Conservation (phyloP, 2,329 filamentous ascomycete genomes). For the Sarocladium kiliense region DNA sequence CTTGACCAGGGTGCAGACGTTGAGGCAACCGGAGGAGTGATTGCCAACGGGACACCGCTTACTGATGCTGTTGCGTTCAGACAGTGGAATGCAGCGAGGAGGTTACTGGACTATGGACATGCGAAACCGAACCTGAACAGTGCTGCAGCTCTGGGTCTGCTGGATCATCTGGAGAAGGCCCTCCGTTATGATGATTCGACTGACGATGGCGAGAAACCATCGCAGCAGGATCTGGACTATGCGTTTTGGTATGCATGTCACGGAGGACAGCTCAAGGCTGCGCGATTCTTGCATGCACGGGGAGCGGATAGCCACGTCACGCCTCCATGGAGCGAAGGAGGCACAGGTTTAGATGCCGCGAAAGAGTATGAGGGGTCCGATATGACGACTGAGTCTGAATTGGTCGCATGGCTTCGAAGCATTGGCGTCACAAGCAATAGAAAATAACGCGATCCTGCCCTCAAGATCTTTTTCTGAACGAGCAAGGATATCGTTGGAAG, state of each 20-base stretch:
- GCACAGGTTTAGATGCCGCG: constrained; percentile 31
- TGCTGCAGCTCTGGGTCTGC: constrained; percentile 14
- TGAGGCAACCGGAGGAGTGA: constrained; percentile 13
- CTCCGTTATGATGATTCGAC: background rate
- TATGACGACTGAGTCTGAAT: background rate
- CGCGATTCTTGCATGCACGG: constrained; percentile 10
- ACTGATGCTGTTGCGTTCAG: constrained; percentile 14
- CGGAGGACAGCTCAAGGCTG: constrained; percentile 13
- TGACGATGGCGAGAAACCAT: background rate
- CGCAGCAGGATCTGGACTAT: constrained; percentile 7
- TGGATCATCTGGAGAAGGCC: constrained; percentile 10
- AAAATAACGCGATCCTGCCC: no score
- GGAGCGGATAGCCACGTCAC: constrained; percentile 10
- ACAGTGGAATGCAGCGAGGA: constrained; percentile 13
- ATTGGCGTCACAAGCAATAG: background rate
- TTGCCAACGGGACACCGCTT: constrained; percentile 14
- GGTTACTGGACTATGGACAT: constrained; percentile 14
- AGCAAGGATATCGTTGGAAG: no score
- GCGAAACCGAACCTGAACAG: constrained; percentile 12
- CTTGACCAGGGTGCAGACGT: constrained; percentile 17
- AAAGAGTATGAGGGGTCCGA: background rate
- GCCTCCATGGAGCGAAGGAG: constrained; percentile 36
- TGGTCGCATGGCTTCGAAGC: background rate
- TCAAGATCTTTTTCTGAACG: no score
- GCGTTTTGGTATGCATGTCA: constrained; percentile 16